A percentile compares a stretch with the other conserved stretches of the same genome.
Conservation (phyloP, 2,329 filamentous ascomycete genomes). For the Dactylella cylindrospora region DNA sequence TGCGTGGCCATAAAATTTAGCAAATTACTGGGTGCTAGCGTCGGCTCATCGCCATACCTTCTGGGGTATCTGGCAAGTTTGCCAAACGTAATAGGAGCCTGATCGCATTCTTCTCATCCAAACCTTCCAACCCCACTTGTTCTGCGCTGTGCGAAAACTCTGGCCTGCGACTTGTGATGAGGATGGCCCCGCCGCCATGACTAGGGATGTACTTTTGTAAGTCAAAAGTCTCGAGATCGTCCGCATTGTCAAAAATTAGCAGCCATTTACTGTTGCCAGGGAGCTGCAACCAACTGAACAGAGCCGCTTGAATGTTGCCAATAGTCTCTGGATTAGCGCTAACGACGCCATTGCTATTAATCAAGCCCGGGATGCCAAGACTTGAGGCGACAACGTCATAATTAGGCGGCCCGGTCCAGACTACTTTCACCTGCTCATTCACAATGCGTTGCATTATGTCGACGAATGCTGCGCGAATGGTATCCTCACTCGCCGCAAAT, state of each 20-base stretch:
- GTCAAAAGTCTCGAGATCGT: constrained; percentile 11
- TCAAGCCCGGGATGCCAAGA: constrained; percentile 7
- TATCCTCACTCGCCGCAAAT: background rate
- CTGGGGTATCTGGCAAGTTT: background rate
- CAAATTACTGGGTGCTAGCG: too few relatives aligned
- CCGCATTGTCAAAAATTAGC: background rate
- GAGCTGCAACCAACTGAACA: background rate
- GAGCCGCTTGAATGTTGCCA: background rate
- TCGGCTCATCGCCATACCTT: too few relatives aligned
- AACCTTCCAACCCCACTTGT: background rate
- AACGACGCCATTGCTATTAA: background rate
- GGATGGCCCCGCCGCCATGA: constrained; percentile 1
- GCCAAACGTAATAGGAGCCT: constrained; percentile 3
- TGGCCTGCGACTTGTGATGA: constrained; percentile 11
- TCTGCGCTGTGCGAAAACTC: constrained; percentile 6
- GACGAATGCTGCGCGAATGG: constrained; percentile 2
- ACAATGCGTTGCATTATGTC: constrained; percentile 15
- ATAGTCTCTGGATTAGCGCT: background rate
- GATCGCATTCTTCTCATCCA: constrained; percentile 1
- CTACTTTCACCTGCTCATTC: constrained; percentile 3
- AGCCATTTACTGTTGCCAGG: background rate
- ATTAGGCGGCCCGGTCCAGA: too few relatives aligned
- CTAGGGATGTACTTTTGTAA: constrained; percentile 13
- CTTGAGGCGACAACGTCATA: background rate
- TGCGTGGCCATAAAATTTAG: too few relatives aligned